Base-by-base conservation (phyloP, 495 filamentous ascomycete species). In the Geopyxis carbonaria region DNA sequence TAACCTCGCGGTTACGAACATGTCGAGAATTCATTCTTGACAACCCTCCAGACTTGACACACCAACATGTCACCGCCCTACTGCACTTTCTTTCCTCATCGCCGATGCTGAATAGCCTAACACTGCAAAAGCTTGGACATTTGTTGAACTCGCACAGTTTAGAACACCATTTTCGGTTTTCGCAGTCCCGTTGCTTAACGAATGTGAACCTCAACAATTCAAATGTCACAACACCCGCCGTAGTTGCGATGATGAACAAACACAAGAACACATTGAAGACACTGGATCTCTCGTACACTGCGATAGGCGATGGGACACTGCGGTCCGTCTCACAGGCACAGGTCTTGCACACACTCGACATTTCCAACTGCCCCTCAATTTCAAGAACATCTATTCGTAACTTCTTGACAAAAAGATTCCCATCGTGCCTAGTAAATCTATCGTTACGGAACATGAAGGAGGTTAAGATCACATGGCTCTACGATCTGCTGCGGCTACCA, bases 141-240 rank as follows among this genome's bases (percentile, higher is more conserved):
- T 20, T 41, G 2, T 13, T 39, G 11, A 39, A 27, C 35, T 45
- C 13, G 20, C 45, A 32, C 33, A 20, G 18, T 2, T 42, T 54
- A 5, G 42, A 33, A 18, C 38, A 48, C 24, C 46, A 53, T 40
- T 53, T 54, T 29, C 46, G 45, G 4, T 23, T 32, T 7, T 16
- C 42, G 16, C 29, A 31, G 14, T 20, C 33, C 0, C 28, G 36
- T 15, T 45, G 38, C 14, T 42, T 54, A 14, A 40, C 40, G 2
- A 42, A 53, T 16, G 45, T 54, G 3, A 31, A 54, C 24, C 31
- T 54, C 14, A 43, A 36, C 5, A 49, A 45, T 31, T 50, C 45
- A 3, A 38, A 45, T 5, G 19, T 53, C n/a, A 38, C 42, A 3
- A 53, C 50, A 5, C 42, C 38, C 1, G 49, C 46, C 10, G 30